phyloP scores from a whole-genome alignment of 805 yeast genomes.

The Ogataea nonfermentans region DNA sequence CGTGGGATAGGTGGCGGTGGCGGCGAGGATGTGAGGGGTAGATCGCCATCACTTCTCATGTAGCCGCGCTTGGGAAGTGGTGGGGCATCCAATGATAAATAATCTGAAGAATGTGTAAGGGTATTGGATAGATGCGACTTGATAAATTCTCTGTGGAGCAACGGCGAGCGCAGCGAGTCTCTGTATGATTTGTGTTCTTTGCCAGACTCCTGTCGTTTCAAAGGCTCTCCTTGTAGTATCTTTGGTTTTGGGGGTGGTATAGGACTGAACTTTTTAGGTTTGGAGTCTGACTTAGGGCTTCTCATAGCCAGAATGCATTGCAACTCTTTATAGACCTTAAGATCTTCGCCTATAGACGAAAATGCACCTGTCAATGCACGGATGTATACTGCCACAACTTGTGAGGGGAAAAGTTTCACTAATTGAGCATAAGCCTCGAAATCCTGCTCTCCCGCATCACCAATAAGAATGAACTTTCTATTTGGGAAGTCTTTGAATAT shows the following conservation, averaged over 20 bases:
- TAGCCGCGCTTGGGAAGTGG: conserved; percentile 13
- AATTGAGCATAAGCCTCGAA: conserved; percentile 83
- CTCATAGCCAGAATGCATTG: conserved; percentile 17
- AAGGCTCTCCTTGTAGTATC: conserved; percentile 35
- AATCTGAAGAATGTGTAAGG: conserved; percentile 8
- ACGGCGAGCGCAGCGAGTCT: conserved; percentile 10
- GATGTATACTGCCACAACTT: conserved; percentile 72
- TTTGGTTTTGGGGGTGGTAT: conserved; percentile 49
- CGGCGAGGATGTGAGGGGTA: conserved; percentile 4
- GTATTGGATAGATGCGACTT: conserved; percentile 8
- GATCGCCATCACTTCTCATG: conserved; percentile 6
- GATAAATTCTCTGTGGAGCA: conserved; percentile 7
- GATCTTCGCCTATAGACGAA: conserved; percentile 49
- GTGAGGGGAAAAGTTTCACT: conserved; percentile 59
- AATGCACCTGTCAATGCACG: conserved; percentile 72
- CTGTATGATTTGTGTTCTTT: conserved; percentile 4
- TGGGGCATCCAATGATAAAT: conserved; percentile 7
- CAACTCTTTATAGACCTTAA: conserved; percentile 23
- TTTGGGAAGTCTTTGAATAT: conserved; percentile 72
- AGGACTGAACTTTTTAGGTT: conserved; percentile 33
- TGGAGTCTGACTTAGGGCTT: background rate
- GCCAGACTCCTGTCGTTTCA: conserved; percentile 5
- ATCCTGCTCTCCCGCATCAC: conserved; percentile 96
- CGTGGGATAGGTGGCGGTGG: conserved; percentile 17
- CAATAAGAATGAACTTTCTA: conserved; percentile 78